Evolutionary conservation across 305 asterid species (phyloP).

Genomic region (Fraxinus baroniana): DNA sequence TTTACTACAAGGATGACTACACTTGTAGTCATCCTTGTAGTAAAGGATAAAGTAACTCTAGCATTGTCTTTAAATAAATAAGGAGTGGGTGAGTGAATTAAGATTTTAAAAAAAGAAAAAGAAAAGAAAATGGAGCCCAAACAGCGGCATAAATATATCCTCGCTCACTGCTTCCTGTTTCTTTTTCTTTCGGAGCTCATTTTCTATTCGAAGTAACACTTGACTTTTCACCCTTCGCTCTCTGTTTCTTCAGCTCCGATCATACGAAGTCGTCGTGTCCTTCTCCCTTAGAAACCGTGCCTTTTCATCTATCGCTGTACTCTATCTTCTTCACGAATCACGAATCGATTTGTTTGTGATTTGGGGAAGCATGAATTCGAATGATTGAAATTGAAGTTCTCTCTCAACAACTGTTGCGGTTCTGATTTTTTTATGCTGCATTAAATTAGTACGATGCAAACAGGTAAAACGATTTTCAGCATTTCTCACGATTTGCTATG

Average conservation of each 20-base stretch:
- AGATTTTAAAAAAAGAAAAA: too few relatives aligned
- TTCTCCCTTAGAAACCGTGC: not conserved
- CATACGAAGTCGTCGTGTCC: conserved; percentile 17
- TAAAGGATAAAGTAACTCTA: too few relatives aligned
- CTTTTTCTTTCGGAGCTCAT: not conserved
- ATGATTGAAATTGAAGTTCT: conserved; percentile 5
- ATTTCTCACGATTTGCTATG: not conserved
- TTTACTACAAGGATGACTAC: too few relatives aligned
- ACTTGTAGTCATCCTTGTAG: too few relatives aligned
- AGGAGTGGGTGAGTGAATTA: too few relatives aligned
- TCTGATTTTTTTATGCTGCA: not conserved
- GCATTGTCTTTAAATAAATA: too few relatives aligned
- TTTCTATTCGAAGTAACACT: conserved; percentile 17
- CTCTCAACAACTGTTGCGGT: conserved; percentile 20
- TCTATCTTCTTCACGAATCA: not conserved
- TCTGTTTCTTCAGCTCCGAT: conserved; percentile 14
- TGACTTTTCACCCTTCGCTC: not conserved
- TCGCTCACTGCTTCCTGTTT: not conserved
- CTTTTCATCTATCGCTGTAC: not conserved
- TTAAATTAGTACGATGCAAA: conserved; percentile 27
- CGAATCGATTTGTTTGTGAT: conserved; percentile 5
- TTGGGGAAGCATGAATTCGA: conserved; percentile 13
- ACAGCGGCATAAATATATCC: conserved; percentile 38
- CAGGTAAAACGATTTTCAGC: conserved; percentile 25
- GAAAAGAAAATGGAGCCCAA: too few relatives aligned